Evolutionary conservation across 805 yeast genomes (phyloP), one percentile per base, ranked within the genome.

Genomic region (Kazachstania bromeliacearum): DNA sequence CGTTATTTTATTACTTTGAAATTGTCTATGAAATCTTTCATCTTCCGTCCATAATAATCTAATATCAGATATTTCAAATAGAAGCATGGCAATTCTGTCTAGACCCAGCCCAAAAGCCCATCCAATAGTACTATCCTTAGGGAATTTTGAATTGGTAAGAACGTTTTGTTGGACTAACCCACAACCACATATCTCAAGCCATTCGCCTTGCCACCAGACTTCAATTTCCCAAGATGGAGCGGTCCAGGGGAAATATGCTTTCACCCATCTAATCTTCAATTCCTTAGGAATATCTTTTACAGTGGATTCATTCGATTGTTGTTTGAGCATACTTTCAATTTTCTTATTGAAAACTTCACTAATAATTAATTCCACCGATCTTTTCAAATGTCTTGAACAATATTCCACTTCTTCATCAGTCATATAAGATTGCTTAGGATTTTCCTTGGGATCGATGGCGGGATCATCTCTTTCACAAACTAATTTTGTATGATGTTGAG

Each of bases 21-120:
- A 92, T 62, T 92, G 98, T 2, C 60, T 57, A 20, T 67, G 60
- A 54, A 92, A 92, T 38, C 96, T 66, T 36, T 74, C 75, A 59
- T 92, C 96, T 26, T 61, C 49, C 1, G 95, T 71, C 98, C 98
- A 92, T 59, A 92, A 85, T 32, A 89, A 63, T 44, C 98, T 70
- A 43, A 92, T 92, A 56, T 92, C 98, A 2, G 97, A 97, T 31
- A 92, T 80, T 16, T 94, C 96, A 62, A 88, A 92, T 35, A 92
- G 66, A 14, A 92, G 64, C 98, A 92, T 92, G 25, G 98, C 97
- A 40, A 89, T 75, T 52, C 98, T 71, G 58, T 92, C 98, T 34
- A 92, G 67, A 0, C 98, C 98, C 35, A 92, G 69, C 14, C 98
- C 98, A 63, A 92, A 92, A 2, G 98, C 98, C 97, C 98, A 92